A percentile compares a stretch with the other conserved stretches of the same genome.
Conservation (phyloP, 2,329 filamentous ascomycete species). For the Venturia oleaginea region DNA sequence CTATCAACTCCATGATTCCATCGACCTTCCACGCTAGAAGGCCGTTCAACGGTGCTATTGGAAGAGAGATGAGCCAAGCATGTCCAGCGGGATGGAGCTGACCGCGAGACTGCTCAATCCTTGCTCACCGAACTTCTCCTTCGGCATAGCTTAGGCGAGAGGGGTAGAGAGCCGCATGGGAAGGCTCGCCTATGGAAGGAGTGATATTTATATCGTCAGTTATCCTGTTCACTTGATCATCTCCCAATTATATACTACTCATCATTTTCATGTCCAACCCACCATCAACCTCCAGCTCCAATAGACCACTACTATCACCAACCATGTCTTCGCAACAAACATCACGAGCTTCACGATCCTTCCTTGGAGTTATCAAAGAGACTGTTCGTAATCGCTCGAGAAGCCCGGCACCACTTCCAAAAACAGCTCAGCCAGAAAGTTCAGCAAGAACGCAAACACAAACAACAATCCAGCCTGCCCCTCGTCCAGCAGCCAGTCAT, state of each 20-base stretch:
- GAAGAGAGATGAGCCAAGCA: background rate
- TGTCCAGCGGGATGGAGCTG: background rate
- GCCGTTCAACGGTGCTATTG: background rate
- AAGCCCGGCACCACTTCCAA: background rate
- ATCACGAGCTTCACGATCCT: background rate
- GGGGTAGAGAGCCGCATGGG: background rate
- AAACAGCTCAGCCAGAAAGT: background rate
- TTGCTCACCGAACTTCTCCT: background rate
- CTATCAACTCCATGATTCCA: background rate
- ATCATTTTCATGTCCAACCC: background rate
- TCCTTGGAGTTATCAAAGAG: conserved; percentile 1
- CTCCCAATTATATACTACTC: background rate
- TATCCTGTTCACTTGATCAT: background rate
- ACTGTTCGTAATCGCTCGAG: background rate
- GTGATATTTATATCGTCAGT: background rate
- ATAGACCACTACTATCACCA: background rate
- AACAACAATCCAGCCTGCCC: background rate
- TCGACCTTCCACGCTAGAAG: background rate
- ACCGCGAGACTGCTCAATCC: background rate
- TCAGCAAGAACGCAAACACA: background rate
- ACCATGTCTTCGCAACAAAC: background rate
- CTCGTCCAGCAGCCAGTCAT: background rate
- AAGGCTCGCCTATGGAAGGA: background rate
- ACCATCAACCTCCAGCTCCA: background rate
- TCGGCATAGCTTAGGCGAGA: background rate